Evolutionary conservation across 2,329 filamentous ascomycete species (phyloP).

Genomic region (Tolypocladium sp.): DNA sequence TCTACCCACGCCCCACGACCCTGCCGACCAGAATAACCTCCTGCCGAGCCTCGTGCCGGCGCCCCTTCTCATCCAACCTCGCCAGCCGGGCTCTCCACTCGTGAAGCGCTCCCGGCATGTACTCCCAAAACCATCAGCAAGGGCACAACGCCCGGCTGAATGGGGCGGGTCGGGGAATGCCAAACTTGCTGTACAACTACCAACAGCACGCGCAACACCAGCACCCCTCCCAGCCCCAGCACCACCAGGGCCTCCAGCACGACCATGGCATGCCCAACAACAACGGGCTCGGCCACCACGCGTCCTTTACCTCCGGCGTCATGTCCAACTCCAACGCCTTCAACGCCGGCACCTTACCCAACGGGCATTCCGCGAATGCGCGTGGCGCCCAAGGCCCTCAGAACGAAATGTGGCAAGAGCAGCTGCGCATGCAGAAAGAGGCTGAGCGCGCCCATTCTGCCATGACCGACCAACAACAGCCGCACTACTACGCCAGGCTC

Average conservation of each 20-base stretch:
- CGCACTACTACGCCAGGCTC: constrained; percentile 63
- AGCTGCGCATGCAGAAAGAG: constrained; percentile 72
- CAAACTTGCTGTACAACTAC: constrained; percentile 60
- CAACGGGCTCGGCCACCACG: constrained; percentile 42
- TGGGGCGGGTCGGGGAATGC: constrained; percentile 44
- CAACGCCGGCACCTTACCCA: constrained; percentile 43
- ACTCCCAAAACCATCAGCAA: constrained; percentile 62
- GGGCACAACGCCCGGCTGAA: constrained; percentile 70
- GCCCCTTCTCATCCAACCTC: constrained; percentile 5
- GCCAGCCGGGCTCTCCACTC: constrained; percentile 6
- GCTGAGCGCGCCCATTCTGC: constrained; percentile 62
- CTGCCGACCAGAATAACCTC: constrained; percentile 10
- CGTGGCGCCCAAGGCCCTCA: constrained; percentile 42
- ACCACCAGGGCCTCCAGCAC: constrained; percentile 50
- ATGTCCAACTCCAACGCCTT: constrained; percentile 57
- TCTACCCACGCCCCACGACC: constrained; percentile 3
- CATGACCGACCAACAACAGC: constrained; percentile 58
- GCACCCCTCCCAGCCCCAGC: constrained; percentile 56
- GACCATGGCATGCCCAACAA: constrained; percentile 46
- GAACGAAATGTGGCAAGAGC: constrained; percentile 77
- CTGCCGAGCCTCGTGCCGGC: constrained; percentile 19
- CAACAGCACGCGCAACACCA: constrained; percentile 52
- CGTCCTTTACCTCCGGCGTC: constrained; percentile 26
- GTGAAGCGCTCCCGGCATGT: constrained; percentile 47
- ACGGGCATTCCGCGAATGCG: constrained; percentile 41